phyloP scores from a whole-genome alignment of 306 rosid genomes.

The Alnus glutinosa region DNA sequence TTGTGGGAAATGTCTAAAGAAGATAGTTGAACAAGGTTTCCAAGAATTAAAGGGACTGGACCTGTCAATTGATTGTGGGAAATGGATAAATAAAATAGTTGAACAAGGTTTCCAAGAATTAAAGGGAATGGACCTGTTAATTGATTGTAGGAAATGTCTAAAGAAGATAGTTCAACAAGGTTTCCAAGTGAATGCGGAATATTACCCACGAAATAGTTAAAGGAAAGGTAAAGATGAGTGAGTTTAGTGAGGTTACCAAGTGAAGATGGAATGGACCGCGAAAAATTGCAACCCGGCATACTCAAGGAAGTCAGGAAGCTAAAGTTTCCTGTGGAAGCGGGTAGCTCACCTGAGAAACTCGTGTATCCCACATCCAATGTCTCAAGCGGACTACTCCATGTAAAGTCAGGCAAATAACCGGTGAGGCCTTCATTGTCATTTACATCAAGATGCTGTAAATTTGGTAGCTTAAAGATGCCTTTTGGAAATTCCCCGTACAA shows the following conservation, averaged over 20 bases:
- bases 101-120: no score
- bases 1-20: no score
- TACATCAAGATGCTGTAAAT: background rate
- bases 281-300: background rate
- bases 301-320: rapidly evolving
- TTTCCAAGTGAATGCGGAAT: background rate
- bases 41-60: no score
- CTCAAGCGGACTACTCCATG: background rate
- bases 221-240: no score
- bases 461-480: slow-evolving; percentile 10
- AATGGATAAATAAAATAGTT: no score
- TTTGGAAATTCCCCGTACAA: slow-evolving; percentile 9
- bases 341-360: background rate
- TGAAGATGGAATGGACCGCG: background rate
- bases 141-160: background rate
- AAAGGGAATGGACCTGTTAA: background rate
- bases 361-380: background rate
- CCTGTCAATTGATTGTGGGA: no score
- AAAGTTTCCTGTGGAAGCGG: background rate
- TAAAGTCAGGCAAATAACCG: background rate
- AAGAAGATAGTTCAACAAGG: background rate
- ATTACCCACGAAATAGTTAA: no score
- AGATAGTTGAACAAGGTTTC: no score
- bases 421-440: background rate
- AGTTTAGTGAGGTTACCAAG: background rate